A percentile compares a stretch with the other conserved stretches of the same genome.
Conservation (phyloP, 2,329 filamentous ascomycete species). For the Chaetomiaceae sp. region DNA sequence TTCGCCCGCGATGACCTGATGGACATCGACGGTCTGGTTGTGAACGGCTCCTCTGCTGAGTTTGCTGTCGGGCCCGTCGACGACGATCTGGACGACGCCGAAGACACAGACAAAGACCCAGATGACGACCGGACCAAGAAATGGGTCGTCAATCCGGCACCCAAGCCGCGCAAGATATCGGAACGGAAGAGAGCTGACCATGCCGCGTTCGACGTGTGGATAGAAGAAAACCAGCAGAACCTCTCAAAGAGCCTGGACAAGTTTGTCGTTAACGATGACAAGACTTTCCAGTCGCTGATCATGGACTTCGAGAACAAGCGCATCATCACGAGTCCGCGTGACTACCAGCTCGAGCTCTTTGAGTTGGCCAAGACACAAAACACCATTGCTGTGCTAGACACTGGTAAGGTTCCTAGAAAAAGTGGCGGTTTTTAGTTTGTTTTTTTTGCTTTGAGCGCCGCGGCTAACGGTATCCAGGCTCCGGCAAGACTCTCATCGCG, state of each 20-base stretch:
- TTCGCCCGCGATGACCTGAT: neutral
- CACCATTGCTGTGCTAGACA: slow-evolving; percentile 88
- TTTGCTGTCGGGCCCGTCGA: neutral
- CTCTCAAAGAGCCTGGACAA: slow-evolving; percentile 33
- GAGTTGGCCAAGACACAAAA: slow-evolving; percentile 81
- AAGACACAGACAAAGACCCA: slow-evolving; percentile 11
- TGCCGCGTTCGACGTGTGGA: slow-evolving; percentile 45
- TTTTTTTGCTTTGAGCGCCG: no score
- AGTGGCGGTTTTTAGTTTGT: no score
- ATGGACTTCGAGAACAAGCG: slow-evolving; percentile 38
- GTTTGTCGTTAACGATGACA: slow-evolving; percentile 26
- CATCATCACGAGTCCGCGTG: slow-evolving; percentile 73
- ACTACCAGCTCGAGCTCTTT: slow-evolving; percentile 91
- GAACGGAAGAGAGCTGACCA: slow-evolving; percentile 49
- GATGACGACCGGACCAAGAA: slow-evolving; percentile 29
- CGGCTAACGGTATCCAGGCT: slow-evolving; percentile 49
- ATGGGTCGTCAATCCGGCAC: slow-evolving; percentile 27
- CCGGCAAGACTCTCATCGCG: slow-evolving; percentile 94
- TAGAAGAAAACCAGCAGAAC: slow-evolving; percentile 35
- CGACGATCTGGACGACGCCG: neutral
- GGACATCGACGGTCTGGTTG: slow-evolving; percentile 2
- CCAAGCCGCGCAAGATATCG: slow-evolving; percentile 37
- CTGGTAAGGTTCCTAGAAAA: slow-evolving; percentile 57
- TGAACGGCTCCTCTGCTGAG: neutral
- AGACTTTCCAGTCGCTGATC: slow-evolving; percentile 34